Evolutionary conservation across 1,284 basidiomycete genomes (phyloP).

Genomic region (Marasmius fiardii): DNA sequence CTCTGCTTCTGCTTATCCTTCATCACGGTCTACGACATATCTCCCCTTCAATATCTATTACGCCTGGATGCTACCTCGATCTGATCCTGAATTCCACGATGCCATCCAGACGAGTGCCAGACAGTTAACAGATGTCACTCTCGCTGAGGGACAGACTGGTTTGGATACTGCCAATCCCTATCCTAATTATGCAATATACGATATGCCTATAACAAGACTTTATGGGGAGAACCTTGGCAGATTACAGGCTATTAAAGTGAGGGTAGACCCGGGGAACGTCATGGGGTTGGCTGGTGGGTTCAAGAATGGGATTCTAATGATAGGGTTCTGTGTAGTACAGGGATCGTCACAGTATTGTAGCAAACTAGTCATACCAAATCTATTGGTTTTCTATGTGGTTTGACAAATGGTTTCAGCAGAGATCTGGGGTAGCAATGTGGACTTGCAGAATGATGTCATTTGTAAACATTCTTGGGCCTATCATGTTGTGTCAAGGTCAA

Average conservation of each 20-base stretch:
- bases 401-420: no score
- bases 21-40: conserved; percentile 33
- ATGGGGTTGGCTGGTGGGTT: conserved; percentile 61
- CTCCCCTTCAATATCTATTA: conserved; percentile 48
- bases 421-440: no score
- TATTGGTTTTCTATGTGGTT: no score
- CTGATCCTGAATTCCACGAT: conserved; percentile 37
- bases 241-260: conserved; percentile 35
- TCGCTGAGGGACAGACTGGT: conserved; percentile 38
- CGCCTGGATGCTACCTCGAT: conserved; percentile 32
- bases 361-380: no score
- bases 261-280: conserved; percentile 45
- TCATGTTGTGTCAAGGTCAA: no score
- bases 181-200: conserved; percentile 49
- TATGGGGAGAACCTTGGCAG: conserved; percentile 45
- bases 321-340: no score
- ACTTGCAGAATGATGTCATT: no score
- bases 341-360: no score
- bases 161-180: conserved; percentile 39
- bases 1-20: conserved; percentile 43
- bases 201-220: conserved; percentile 40
- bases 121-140: conserved; percentile 33
- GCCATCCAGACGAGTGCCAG: conserved; percentile 36
- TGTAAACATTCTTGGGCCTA: no score
- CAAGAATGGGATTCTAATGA: no score